Evolutionary conservation across 2,329 filamentous ascomycete species (phyloP), one percentile per base, ranked within the genome.

Genomic region (Paecilomyces niveus): DNA sequence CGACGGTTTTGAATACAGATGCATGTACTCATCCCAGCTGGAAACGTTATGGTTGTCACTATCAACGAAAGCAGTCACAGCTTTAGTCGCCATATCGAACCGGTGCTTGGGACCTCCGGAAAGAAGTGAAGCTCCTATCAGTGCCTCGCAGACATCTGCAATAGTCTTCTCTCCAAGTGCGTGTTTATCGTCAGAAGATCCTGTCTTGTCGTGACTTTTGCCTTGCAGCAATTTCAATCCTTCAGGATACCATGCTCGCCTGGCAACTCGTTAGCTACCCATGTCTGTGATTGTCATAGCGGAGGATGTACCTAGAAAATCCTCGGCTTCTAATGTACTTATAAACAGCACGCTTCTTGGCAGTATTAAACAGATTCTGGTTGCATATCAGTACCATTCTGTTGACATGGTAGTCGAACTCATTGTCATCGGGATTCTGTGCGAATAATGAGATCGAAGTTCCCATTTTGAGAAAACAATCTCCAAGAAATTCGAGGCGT

Each of bases 361-460:
- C 92, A 45, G 85, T 86, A 52, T 90, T 85, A 74, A 91, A 92
- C 0, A 99, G 80, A 63, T 96, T 97, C 64, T 88, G 84, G 73
- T 99, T 99, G 81, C 91, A 96, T 15, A 97, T 82, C 66, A 97
- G 82, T 21, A 88, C 70, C 93, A 97, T 97, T 15, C 94, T 87
- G 65, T 91, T 87, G 7, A 96, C 89, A 68, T 99, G 94, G 65
- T 90, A 94, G 58, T 90, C 86, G 54, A 87, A 95, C 68, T 99
- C 94, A 63, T 91, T 85, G 61, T 89, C 85, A 54, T 89, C 83
- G 0, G 91, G 90, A 21, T 89, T 85, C 29, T 86, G 81, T 0
- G 88, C 88, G 69, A 89, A 97, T 0, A 96, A 80, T 0, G 92
- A 87, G 56, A 99, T 92, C 0, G 92, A 93, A 0, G 93, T 97